These are phyloP conservation scores for Trichoderma polysporum DNA, from an alignment of 2,329 filamentous ascomycete genomes.

Conservation along the genomic window DNA sequence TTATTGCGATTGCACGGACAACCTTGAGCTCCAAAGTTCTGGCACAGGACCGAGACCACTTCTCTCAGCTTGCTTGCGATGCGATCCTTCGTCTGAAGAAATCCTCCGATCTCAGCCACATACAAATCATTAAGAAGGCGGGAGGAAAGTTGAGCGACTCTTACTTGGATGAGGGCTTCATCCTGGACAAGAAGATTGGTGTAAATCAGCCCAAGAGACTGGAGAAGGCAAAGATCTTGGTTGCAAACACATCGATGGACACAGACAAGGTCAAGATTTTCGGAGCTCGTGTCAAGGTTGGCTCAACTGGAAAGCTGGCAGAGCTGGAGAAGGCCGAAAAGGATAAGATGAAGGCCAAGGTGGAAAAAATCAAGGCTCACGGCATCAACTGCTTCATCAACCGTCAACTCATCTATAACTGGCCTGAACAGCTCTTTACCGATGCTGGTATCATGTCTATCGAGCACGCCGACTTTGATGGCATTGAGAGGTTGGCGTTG, in stretches of 20 bases:
- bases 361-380: conserved; percentile 97
- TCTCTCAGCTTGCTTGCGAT: conserved; percentile 84
- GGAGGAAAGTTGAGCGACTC: conserved; percentile 97
- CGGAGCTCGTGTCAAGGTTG: conserved; percentile 93
- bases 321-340: conserved; percentile 97
- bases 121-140: conserved; percentile 99
- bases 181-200: conserved; percentile 97
- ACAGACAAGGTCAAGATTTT: conserved; percentile 99
- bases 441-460: conserved; percentile 98
- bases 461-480: conserved; percentile 98
- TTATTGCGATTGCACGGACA: conserved; percentile 86
- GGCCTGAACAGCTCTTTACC: conserved; percentile 97
- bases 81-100: conserved; percentile 87
- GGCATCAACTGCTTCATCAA: conserved; percentile 99
- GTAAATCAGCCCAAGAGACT: conserved; percentile 97
- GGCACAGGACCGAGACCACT: conserved; percentile 89
- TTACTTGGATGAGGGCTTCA: conserved; percentile 97
- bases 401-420: conserved; percentile 99
- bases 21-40: conserved; percentile 97
- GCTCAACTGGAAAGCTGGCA: conserved; percentile 93
- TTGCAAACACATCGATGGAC: conserved; percentile 98
- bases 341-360: conserved; percentile 99
- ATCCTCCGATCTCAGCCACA: conserved; percentile 92
- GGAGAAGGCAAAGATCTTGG: conserved; percentile 96
- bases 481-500: conserved; percentile 89